Conservation (phyloP, 1,139 yeast genomes). For the Candida pseudoviswanathii region DNA sequence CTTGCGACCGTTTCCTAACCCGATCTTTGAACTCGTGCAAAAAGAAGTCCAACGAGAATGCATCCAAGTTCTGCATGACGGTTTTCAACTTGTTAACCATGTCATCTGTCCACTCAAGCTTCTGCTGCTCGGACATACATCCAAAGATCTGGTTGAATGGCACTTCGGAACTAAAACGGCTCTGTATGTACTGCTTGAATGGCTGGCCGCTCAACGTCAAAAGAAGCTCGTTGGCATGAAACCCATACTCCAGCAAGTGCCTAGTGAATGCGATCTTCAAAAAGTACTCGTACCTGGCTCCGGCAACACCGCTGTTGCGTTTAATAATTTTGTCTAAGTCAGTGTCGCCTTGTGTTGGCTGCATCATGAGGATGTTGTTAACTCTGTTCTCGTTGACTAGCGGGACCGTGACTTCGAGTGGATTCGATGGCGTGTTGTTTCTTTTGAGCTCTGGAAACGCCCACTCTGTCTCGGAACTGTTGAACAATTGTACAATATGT, state of each 20-base stretch:
- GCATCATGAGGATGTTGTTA: conserved; percentile 9
- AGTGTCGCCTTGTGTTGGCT: neutral
- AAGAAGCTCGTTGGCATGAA: conserved; percentile 1
- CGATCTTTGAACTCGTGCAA: conserved; percentile 5
- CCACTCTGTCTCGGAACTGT: conserved; percentile 1
- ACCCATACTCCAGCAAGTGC: neutral
- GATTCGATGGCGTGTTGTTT: neutral
- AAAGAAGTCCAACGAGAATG: conserved; percentile 4
- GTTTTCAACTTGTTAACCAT: conserved; percentile 7
- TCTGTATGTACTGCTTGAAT: conserved; percentile 13
- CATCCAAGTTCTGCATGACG: conserved; percentile 5
- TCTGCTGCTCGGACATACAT: conserved; percentile 12
- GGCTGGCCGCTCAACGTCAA: conserved; percentile 2
- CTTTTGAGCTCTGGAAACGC: conserved; percentile 7
- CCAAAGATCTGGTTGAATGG: conserved; percentile 11
- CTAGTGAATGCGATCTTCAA: conserved; percentile 3
- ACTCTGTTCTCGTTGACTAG: conserved; percentile 10
- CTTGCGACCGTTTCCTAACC: neutral
- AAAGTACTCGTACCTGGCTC: conserved; percentile 4
- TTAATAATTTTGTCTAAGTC: neutral
- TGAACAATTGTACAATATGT: neutral
- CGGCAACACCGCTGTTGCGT: conserved; percentile 3
- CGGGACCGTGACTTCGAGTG: conserved; percentile 5
- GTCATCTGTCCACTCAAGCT: conserved; percentile 10
- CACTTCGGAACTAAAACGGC: conserved; percentile 2